Conservation (phyloP, 306 rosid genomes). For the Pachyrhizus erosus region DNA sequence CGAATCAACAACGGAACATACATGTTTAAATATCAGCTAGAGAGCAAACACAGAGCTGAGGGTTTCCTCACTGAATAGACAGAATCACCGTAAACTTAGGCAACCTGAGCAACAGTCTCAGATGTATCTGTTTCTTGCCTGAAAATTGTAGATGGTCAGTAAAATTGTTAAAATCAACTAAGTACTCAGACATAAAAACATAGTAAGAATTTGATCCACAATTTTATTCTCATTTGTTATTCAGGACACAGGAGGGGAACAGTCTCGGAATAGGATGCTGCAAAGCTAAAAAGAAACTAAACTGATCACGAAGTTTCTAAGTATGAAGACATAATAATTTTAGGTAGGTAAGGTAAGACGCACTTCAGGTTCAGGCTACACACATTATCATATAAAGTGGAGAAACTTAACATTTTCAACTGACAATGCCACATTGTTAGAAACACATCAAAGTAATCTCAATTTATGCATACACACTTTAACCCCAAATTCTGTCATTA, state of each 20-base stretch:
- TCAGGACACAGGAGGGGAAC: neutral
- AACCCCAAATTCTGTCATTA: neutral
- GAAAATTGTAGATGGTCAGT: conserved; percentile 45
- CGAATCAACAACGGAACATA: neutral
- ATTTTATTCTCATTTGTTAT: conserved; percentile 4
- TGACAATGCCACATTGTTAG: conserved; percentile 2
- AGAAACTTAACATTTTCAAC: conserved; percentile 12
- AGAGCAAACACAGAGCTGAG: conserved; percentile 29
- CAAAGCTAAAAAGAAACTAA: neutral
- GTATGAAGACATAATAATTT: neutral
- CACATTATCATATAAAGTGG: conserved; percentile 22
- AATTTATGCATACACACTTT: neutral
- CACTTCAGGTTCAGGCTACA: neutral
- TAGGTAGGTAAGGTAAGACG: conserved; percentile 6
- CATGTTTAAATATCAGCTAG: conserved; percentile 7
- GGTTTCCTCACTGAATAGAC: conserved; percentile 32
- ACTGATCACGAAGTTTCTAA: neutral
- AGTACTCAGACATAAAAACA: conserved; percentile 14
- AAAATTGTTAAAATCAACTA: conserved; percentile 28
- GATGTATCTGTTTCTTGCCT: conserved; percentile 74
- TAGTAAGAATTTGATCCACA: conserved; percentile 33
- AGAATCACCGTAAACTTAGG: conserved; percentile 44
- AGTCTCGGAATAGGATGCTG: conserved; percentile 6
- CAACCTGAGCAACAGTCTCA: conserved; percentile 77
- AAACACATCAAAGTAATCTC: neutral